Conservation (phyloP, 1,284 basidiomycete species). For the Porogramme epimiltina region DNA sequence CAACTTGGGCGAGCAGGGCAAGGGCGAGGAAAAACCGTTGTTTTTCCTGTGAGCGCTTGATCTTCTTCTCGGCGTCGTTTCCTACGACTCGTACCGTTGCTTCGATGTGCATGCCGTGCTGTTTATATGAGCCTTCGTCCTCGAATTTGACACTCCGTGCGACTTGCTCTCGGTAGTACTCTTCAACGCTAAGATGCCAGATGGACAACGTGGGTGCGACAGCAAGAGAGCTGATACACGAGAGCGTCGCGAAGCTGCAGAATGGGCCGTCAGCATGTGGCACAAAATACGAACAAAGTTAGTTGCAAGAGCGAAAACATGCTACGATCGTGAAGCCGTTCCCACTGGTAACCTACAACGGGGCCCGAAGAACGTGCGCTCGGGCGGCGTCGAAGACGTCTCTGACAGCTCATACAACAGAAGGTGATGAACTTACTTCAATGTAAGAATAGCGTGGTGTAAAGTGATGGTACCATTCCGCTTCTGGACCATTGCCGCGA, state of each 20-base stretch:
- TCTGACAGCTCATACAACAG: not conserved
- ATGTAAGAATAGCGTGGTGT: conserved; percentile 30
- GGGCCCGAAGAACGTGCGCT: too few species aligned
- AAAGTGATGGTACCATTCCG: conserved; percentile 23
- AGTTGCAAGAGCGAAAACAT: too few species aligned
- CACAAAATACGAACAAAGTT: too few species aligned
- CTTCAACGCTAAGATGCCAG: conserved; percentile 27
- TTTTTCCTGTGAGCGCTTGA: conserved; percentile 24
- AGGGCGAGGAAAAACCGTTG: conserved; percentile 28
- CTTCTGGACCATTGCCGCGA: conserved; percentile 33
- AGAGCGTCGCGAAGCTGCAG: conserved; percentile 31
- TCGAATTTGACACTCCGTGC: conserved; percentile 23
- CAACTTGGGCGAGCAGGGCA: conserved; percentile 32
- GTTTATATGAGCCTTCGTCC: conserved; percentile 8
- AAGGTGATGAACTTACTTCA: conserved; percentile 26
- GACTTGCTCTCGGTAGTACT: conserved; percentile 26
- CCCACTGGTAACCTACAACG: too few species aligned
- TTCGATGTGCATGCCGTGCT: conserved; percentile 11
- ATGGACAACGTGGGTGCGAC: conserved; percentile 32
- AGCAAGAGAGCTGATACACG: conserved; percentile 32
- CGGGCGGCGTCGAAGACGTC: too few species aligned
- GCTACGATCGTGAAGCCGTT: too few species aligned
- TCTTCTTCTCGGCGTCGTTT: conserved; percentile 13
- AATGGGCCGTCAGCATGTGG: not conserved
- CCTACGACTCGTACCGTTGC: conserved; percentile 11